Conservation (phyloP, 2,329 filamentous ascomycete species). For the Penicillium oxalicum region DNA sequence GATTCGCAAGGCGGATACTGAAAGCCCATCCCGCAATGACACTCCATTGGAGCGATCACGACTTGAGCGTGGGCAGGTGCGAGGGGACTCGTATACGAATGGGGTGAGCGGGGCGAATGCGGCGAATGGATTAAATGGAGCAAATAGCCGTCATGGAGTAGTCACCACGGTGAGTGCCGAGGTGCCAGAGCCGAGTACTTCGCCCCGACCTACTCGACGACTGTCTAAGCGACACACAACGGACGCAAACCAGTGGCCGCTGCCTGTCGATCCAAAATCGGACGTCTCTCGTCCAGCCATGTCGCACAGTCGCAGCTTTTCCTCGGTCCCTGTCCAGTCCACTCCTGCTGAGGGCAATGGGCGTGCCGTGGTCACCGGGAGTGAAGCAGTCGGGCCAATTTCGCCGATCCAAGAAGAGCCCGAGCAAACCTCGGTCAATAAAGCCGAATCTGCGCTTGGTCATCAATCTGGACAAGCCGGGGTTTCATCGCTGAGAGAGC, state of each 20-base stretch:
- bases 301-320: slow-evolving; percentile 9
- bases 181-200: slow-evolving; percentile 10
- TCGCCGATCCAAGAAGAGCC: slow-evolving; percentile 8
- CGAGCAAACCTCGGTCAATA: slow-evolving; percentile 3
- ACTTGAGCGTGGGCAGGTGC: slow-evolving; percentile 40
- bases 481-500: slow-evolving; percentile 11
- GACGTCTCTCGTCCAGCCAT: slow-evolving; percentile 6
- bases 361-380: slow-evolving; percentile 9
- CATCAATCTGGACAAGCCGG: slow-evolving; percentile 12
- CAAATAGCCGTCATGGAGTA: slow-evolving; percentile 11
- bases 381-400: not conserved
- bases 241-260: slow-evolving; percentile 23
- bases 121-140: slow-evolving; percentile 3
- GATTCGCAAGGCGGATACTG: slow-evolving; percentile 50
- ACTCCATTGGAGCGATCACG: slow-evolving; percentile 56
- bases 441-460: slow-evolving; percentile 8
- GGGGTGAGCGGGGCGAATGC: slow-evolving; percentile 9
- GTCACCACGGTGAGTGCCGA: slow-evolving; percentile 20
- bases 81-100: slow-evolving; percentile 20
- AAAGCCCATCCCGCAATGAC: slow-evolving; percentile 58
- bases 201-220: slow-evolving; percentile 26
- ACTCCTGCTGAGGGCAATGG: slow-evolving; percentile 5
- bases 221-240: slow-evolving; percentile 17
- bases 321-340: slow-evolving; percentile 3
- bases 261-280: slow-evolving; percentile 7